Base-by-base conservation (phyloP, 1,284 basidiomycete genomes). In the Cerrena zonata region DNA sequence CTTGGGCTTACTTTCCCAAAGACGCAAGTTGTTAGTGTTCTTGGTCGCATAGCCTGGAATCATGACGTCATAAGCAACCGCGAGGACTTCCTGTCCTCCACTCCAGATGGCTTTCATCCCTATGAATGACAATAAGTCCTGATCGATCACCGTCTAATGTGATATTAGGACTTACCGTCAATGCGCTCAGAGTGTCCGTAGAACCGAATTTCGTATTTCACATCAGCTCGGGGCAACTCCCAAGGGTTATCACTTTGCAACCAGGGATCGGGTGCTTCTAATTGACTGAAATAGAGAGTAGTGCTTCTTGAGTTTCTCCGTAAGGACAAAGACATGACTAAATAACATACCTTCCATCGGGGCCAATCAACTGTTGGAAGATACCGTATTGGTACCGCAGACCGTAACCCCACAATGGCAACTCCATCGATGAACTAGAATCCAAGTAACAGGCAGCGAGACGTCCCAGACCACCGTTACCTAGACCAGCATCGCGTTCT, bases 181-280 rank as follows among this genome's bases (percentile, higher is more conserved):
- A 84, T 69, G 34, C 84, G 75, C 53, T 93, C 86, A 1, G 92
- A 78, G 21, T 79, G 72, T 1, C 93, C 93, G 59, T 93, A 91
- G 71, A 96, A 94, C 34, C 92, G 81, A 36, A 96, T 75, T 48
- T 89, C 79, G 56, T 86, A 86, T 4, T 79, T 74, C 37, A 93
- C 89, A 61, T 95, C 92, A 46, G 89, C 74, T 45, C 92, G 86
- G 13, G 86, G 81, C 40, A 95, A 80, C 72, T 94, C 91, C 91
- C 91, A 91, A 41, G 88, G 85, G 67, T 91, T 93, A 61, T 88
- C 84, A 60, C 88, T 76, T 53, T 91, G 86, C 37, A 95, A 75
- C 92, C 92, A 95, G 55, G 92, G 91, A 68, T 95, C 93, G 7
- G 92, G 91, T 2, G 90, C 91, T 73, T 94, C 91, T 4, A 94